phyloP scores from a whole-genome alignment of 2,329 filamentous ascomycete genomes.

The Seiridium unicorne region DNA sequence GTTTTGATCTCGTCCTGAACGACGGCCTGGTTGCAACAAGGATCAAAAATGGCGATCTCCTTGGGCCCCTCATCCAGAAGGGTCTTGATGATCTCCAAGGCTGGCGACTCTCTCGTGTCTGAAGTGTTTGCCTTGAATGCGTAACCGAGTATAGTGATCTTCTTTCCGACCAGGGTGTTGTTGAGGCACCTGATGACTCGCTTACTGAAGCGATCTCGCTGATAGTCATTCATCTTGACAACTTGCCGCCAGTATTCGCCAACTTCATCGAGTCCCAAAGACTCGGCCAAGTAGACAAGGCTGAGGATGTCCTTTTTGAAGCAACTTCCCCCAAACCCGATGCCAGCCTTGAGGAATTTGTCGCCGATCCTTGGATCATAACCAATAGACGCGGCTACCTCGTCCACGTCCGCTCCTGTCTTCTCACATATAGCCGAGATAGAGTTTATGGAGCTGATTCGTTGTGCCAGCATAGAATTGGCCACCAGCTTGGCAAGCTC shows the following conservation, averaged over 20 bases:
- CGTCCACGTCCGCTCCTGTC: constrained; percentile 72
- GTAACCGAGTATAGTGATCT: constrained; percentile 70
- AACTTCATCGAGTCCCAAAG: constrained; percentile 67
- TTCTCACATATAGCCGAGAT: constrained; percentile 78
- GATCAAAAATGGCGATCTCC: constrained; percentile 69
- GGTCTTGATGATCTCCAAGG: constrained; percentile 64
- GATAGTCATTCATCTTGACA: constrained; percentile 74
- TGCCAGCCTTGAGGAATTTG: constrained; percentile 70
- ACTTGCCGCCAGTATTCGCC: constrained; percentile 75
- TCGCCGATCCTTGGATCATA: constrained; percentile 70
- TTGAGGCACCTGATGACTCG: constrained; percentile 66
- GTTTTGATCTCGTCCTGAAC: constrained; percentile 48
- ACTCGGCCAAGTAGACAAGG: constrained; percentile 71
- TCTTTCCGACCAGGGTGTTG: constrained; percentile 68
- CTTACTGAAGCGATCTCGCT: constrained; percentile 66
- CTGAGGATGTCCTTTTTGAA: constrained; percentile 80
- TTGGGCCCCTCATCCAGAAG: constrained; percentile 63
- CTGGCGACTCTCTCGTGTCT: constrained; percentile 70
- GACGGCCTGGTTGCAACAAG: constrained; percentile 53
- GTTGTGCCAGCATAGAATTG: constrained; percentile 78
- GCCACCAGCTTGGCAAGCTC: constrained; percentile 78
- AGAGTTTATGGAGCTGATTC: constrained; percentile 79
- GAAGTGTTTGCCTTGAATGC: constrained; percentile 80
- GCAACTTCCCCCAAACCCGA: constrained; percentile 79
- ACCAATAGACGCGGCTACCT: constrained; percentile 67